These are phyloP conservation scores for Erysiphe pulchra DNA, from an alignment of 2,329 filamentous ascomycete genomes.

Conservation along the genomic window DNA sequence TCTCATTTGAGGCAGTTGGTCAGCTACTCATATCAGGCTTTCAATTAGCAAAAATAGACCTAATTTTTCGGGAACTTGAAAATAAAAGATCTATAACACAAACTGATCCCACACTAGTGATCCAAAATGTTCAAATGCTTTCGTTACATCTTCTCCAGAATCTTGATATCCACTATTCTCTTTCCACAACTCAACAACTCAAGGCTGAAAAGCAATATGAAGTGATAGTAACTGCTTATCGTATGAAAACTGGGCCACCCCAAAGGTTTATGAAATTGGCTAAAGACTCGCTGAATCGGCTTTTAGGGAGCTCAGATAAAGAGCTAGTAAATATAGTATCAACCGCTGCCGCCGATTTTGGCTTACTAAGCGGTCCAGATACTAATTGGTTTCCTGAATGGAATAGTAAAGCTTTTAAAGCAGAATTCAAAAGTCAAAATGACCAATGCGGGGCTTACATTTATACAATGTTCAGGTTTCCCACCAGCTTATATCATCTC, in stretches of 20 bases:
- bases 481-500: neutral
- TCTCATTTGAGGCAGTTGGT: conserved; percentile 35
- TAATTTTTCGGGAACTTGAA: neutral
- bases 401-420: conserved; percentile 8
- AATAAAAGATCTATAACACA: neutral
- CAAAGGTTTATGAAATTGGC: neutral
- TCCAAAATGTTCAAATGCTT: neutral
- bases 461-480: conserved; percentile 18
- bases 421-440: conserved; percentile 8
- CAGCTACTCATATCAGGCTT: conserved; percentile 28
- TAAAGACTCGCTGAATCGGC: conserved; percentile 17
- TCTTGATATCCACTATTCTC: neutral
- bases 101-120: neutral
- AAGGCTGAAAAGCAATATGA: neutral
- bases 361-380: conserved; percentile 1
- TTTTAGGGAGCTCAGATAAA: conserved; percentile 18
- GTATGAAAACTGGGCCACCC: neutral
- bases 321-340: conserved; percentile 25
- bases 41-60: conserved; percentile 13
- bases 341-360: conserved; percentile 22
- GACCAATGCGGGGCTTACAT: conserved; percentile 21
- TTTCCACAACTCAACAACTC: neutral
- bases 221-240: neutral
- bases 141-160: neutral
- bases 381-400: conserved; percentile 15